Evolutionary conservation across 2,329 filamentous ascomycete species (phyloP), one percentile per base, ranked within the genome.

Genomic region (Apiospora aurea): DNA sequence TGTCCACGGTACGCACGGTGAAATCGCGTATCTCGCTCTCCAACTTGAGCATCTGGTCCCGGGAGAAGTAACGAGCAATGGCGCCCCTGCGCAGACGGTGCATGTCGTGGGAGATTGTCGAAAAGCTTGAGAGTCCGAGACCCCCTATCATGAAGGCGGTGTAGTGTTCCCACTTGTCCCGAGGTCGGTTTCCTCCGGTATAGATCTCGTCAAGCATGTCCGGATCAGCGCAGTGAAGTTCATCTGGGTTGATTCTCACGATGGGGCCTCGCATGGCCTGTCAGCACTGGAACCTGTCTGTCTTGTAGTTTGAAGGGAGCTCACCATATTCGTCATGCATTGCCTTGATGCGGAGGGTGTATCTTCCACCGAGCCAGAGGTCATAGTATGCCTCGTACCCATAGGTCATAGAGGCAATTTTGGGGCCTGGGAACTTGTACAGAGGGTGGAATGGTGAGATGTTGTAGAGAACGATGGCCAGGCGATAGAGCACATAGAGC

Each of bases 41-140:
- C n/a, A 82, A 78, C 77, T 74, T 74, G 2, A 76, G 66, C 57
- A 81, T 78, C 72, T 78, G 78, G 38, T 67, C 64, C 29, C 76
- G 77, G 0, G 79, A 81, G 72, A 82, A 81, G 75, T 80, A 81
- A 51, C 76, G 77, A 70, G 74, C 75, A 44, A 81, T 44, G 21
- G 38, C 64, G 10, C 38, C 43, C 38, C 16, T 67, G 38, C 69
- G 69, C 29, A 70, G 43, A 10, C 69, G 69, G 51, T 70, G 69
- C 21, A 70, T n/a, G 11, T 70, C 69, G 43, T 70, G 69, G 29
- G 69, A 61, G 14, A 70, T 41, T 14, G 69, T 70, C 3, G 69
- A n/a, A n/a, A 70, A 70, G 8, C 34, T 51, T 8, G 69, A 41
- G 3, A 24, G 21, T 13, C 21, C 24, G 4, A 67, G 38, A 10